Evolutionary conservation across 2,329 filamentous ascomycete species (phyloP).

Genomic region (Emydomyces testavorans): DNA sequence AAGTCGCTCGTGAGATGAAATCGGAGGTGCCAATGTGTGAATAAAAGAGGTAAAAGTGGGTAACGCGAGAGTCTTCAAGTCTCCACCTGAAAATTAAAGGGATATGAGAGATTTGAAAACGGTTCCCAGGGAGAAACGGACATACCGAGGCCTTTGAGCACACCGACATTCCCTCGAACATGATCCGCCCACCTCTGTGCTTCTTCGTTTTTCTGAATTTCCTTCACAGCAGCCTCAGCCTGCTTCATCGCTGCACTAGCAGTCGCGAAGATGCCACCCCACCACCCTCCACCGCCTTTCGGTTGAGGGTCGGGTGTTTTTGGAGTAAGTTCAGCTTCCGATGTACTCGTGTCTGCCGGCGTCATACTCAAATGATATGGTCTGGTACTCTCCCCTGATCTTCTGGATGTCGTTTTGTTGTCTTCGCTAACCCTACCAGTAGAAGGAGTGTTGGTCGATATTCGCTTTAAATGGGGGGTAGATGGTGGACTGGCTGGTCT

Average conservation of each 20-base stretch:
- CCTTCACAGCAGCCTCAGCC: constrained; percentile 82
- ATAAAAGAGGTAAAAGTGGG: constrained; percentile 92
- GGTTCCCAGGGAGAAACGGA: constrained; percentile 12
- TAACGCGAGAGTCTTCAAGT: constrained; percentile 72
- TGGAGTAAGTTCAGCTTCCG: constrained; percentile 41
- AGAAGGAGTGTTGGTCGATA: constrained; percentile 29
- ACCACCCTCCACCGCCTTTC: constrained; percentile 60
- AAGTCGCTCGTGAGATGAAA: constrained; percentile 90
- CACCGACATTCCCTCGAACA: constrained; percentile 76
- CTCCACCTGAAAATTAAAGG: constrained; percentile 54
- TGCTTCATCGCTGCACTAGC: constrained; percentile 67
- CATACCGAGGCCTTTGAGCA: constrained; percentile 63
- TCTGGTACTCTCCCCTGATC: constrained; percentile 65
- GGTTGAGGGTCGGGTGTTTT: constrained; percentile 46
- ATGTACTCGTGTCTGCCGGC: constrained; percentile 40
- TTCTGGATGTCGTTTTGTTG: constrained; percentile 47
- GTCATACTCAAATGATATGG: constrained; percentile 63
- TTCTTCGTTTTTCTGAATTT: constrained; percentile 93
- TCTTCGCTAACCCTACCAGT: constrained; percentile 54
- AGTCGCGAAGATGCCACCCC: constrained; percentile 74
- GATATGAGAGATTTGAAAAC: neutral
- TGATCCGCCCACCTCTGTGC: constrained; percentile 94
- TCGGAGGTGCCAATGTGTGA: constrained; percentile 88
- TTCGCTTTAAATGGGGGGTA: constrained; percentile 59
- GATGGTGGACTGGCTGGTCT: constrained; percentile 61